phyloP scores from a whole-genome alignment of 257 asterid genomes.

The Nyctanthes arbortristis region DNA sequence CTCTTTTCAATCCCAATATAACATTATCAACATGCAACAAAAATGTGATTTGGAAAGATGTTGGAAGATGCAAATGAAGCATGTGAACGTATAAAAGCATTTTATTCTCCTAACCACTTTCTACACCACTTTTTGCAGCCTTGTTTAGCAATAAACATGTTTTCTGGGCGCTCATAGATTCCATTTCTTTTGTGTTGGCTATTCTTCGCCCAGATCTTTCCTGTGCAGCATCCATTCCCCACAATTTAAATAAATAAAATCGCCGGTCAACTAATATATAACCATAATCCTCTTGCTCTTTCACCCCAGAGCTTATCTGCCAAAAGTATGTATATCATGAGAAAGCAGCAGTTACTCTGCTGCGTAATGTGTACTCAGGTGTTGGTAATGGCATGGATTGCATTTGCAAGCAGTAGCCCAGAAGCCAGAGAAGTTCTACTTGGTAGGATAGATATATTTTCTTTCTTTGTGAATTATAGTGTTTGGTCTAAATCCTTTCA shows the following conservation, averaged over 20 bases:
- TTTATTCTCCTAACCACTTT: not conserved
- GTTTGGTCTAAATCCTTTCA: not conserved
- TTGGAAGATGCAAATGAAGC: not conserved
- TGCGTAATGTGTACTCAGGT: slow-evolving; percentile 8
- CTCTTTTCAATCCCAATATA: not conserved
- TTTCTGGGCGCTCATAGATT: not conserved
- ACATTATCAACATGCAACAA: not conserved
- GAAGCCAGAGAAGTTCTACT: not conserved
- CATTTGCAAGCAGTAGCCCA: not conserved
- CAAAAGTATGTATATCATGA: slow-evolving; percentile 23
- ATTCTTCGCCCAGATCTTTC: not conserved
- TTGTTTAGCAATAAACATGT: not conserved
- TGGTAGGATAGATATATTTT: not conserved
- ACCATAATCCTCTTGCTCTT: slow-evolving; percentile 8
- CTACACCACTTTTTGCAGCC: not conserved
- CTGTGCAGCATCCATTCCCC: not conserved
- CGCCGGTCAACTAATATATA: not conserved
- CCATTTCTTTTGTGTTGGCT: slow-evolving; percentile 15
- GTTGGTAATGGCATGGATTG: slow-evolving; percentile 15
- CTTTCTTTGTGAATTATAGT: not conserved
- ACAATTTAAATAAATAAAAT: not conserved
- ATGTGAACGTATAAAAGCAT: not conserved
- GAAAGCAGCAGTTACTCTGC: slow-evolving; percentile 21
- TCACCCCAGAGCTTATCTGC: slow-evolving; percentile 2
- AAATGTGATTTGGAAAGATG: not conserved